phyloP scores from a whole-genome alignment of 257 asterid genomes.

The Leptodermis oblonga region DNA sequence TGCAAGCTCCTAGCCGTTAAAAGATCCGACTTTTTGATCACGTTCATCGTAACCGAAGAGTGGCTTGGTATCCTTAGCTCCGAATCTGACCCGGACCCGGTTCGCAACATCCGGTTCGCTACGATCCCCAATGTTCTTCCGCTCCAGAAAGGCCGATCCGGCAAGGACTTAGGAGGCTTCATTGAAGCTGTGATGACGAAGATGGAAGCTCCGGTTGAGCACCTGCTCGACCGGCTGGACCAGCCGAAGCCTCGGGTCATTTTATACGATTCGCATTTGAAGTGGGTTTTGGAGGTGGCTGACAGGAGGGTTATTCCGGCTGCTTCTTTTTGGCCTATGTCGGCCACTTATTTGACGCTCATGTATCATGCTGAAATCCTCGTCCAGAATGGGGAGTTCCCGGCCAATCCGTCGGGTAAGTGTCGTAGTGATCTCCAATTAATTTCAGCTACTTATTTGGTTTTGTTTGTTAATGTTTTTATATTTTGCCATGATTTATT shows the following conservation, averaged over 20 bases:
- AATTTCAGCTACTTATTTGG: no score
- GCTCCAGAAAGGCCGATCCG: slow-evolving; percentile 46
- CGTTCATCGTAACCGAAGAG: slow-evolving; percentile 47
- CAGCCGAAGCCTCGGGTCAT: slow-evolving; percentile 31
- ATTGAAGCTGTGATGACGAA: slow-evolving; percentile 23
- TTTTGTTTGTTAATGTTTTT: no score
- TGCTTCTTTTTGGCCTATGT: slow-evolving; percentile 46
- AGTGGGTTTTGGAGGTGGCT: slow-evolving; percentile 31
- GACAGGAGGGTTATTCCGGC: slow-evolving; percentile 43
- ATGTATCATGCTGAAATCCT: slow-evolving; percentile 37
- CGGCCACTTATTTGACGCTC: slow-evolving; percentile 39
- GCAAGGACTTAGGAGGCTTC: slow-evolving; percentile 28
- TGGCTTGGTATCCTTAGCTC: slow-evolving; percentile 43
- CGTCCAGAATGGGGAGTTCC: slow-evolving; percentile 31
- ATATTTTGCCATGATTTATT: no score
- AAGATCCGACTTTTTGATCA: slow-evolving; percentile 22
- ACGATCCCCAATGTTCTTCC: slow-evolving; percentile 60
- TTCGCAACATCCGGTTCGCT: slow-evolving; percentile 24
- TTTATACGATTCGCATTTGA: slow-evolving; percentile 31
- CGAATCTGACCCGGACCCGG: slow-evolving; percentile 27
- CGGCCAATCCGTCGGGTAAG: neutral
- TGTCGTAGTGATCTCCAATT: no score
- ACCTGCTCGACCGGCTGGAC: slow-evolving; percentile 30
- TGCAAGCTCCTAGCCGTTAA: slow-evolving; percentile 25
- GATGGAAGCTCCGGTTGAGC: slow-evolving; percentile 50